These are phyloP conservation scores for Dipodascopsis tothii DNA, from an alignment of 805 yeast genomes.

Conservation along the genomic window DNA sequence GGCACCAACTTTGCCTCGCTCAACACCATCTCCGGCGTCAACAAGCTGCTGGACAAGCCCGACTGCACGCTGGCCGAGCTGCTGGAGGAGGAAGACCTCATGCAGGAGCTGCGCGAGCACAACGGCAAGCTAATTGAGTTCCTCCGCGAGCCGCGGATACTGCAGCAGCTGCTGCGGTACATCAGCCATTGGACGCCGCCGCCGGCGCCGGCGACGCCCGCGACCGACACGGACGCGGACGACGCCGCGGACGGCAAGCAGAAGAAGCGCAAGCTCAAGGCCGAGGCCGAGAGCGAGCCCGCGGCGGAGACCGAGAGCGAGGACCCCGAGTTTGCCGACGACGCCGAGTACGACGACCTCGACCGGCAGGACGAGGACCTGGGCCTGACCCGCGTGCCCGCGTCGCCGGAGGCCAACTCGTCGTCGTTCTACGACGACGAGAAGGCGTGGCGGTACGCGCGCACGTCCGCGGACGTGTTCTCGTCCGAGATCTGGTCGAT, in stretches of 20 bases:
- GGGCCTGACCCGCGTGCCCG: slow-evolving; percentile 22
- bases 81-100: slow-evolving; percentile 65
- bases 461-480: slow-evolving; percentile 78
- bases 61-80: slow-evolving; percentile 43
- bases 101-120: slow-evolving; percentile 65
- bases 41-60: slow-evolving; percentile 38
- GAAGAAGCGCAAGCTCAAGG: slow-evolving; percentile 1
- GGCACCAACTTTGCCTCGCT: slow-evolving; percentile 36
- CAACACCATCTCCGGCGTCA: slow-evolving; percentile 36
- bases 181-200: slow-evolving; percentile 31
- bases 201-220: not conserved
- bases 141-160: slow-evolving; percentile 67
- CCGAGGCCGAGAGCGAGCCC: slow-evolving; percentile 20
- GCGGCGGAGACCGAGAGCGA: slow-evolving; percentile 2
- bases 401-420: slow-evolving; percentile 20
- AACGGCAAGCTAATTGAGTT: slow-evolving; percentile 71
- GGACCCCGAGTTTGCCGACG: slow-evolving; percentile 16
- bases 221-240: not conserved
- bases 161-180: slow-evolving; percentile 60
- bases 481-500: slow-evolving; percentile 91
- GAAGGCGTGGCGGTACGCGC: slow-evolving; percentile 36
- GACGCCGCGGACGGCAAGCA: not conserved
- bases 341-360: slow-evolving; percentile 22
- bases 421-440: slow-evolving; percentile 27
- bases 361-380: slow-evolving; percentile 18